Conservation (phyloP, 495 filamentous ascomycete species). For the Penicillium diatomitis region DNA sequence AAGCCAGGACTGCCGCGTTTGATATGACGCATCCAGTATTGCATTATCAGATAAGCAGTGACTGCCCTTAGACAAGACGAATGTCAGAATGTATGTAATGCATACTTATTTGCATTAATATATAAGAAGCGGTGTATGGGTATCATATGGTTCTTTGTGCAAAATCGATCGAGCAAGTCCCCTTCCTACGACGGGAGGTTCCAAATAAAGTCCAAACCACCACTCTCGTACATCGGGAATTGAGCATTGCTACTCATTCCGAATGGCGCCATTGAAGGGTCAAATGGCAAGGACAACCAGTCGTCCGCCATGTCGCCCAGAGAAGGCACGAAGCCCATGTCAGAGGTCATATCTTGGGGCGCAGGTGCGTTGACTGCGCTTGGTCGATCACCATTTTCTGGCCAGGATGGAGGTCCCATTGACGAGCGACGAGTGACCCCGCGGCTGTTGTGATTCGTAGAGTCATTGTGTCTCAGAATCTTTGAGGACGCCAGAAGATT, state of each 20-base stretch:
- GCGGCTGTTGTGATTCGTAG: conserved; percentile 4
- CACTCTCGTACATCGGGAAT: conserved; percentile 42
- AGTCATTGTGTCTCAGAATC: conserved; percentile 6
- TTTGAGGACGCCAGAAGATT: conserved; percentile 34
- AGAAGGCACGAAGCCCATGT: conserved; percentile 26
- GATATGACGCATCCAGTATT: no score
- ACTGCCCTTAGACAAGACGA: no score
- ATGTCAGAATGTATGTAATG: no score
- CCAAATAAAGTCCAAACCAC: conserved; percentile 43
- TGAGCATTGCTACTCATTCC: conserved; percentile 34
- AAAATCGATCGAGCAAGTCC: no score
- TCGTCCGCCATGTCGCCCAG: conserved; percentile 38
- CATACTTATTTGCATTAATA: no score
- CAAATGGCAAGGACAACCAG: conserved; percentile 45
- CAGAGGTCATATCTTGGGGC: conserved; percentile 22
- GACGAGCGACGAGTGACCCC: conserved; percentile 19
- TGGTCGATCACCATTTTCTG: conserved; percentile 15
- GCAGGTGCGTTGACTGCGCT: conserved; percentile 14
- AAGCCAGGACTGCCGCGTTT: no score
- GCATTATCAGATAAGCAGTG: no score
- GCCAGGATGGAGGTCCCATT: conserved; percentile 24
- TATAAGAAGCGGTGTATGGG: no score
- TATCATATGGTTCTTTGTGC: no score
- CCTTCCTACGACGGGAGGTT: conserved; percentile 32
- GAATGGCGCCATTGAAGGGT: conserved; percentile 47